phyloP scores from a whole-genome alignment of 495 filamentous ascomycete species.

The Trichocladium uniseriatum region DNA sequence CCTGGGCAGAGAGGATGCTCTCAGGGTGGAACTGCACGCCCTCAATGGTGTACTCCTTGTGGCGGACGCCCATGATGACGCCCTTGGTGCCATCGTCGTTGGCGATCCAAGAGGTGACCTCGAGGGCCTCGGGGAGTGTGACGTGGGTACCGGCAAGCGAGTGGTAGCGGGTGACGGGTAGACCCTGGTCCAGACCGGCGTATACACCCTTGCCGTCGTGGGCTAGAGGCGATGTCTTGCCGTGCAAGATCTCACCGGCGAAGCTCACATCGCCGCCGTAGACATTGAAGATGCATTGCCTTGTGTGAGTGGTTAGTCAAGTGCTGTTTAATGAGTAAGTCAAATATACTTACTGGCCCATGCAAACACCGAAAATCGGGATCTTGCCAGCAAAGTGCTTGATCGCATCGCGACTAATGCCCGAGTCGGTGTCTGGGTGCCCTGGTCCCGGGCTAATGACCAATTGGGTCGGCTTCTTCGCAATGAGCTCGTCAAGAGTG shows the following conservation, averaged over 20 bases:
- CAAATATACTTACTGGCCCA: constrained; percentile 67
- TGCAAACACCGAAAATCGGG: constrained; percentile 93
- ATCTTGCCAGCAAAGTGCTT: constrained; percentile 90
- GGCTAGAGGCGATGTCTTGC: constrained; percentile 83
- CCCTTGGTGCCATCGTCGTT: constrained; percentile 54
- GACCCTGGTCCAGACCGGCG: constrained; percentile 58
- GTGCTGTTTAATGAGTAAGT: not conserved
- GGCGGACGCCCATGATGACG: constrained; percentile 93
- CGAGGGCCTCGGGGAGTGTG: constrained; percentile 76
- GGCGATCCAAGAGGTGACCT: constrained; percentile 85
- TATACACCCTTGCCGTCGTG: constrained; percentile 90
- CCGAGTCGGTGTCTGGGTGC: constrained; percentile 81
- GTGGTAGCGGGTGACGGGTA: constrained; percentile 91
- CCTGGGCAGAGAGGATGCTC: constrained; percentile 86
- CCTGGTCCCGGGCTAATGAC: constrained; percentile 93
- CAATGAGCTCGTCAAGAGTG: constrained; percentile 70
- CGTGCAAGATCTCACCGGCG: constrained; percentile 93
- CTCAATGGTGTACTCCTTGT: constrained; percentile 82
- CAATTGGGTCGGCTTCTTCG: constrained; percentile 78
- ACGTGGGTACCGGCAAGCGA: constrained; percentile 89
- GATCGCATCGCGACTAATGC: constrained; percentile 86
- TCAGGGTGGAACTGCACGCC: constrained; percentile 98
- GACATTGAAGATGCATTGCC: constrained; percentile 86
- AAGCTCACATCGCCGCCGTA: constrained; percentile 88
- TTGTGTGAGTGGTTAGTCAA: constrained; percentile 18